Evolutionary conservation across 2,329 filamentous ascomycete genomes (phyloP).

Genomic region (Cercospora zeae-maydis): DNA sequence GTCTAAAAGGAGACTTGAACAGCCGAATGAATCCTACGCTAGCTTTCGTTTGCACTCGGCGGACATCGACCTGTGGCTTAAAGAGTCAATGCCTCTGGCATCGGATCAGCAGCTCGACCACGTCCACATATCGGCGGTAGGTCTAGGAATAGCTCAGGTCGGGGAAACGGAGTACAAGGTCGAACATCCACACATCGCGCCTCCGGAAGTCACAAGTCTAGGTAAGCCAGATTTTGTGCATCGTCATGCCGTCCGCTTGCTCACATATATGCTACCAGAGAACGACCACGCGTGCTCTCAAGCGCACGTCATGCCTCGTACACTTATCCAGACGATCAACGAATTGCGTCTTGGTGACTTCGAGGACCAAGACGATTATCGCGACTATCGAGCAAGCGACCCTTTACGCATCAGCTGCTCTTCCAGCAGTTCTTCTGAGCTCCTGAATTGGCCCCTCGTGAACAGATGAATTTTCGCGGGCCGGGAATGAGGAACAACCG

Average conservation of each 20-base stretch:
- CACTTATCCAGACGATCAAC: not conserved
- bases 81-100: constrained; percentile 6
- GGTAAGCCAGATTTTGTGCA: not conserved
- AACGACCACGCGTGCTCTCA: not conserved
- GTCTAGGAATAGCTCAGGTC: not conserved
- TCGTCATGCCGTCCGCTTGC: not conserved
- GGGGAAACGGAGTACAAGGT: not conserved
- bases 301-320: not conserved
- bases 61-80: constrained; percentile 6
- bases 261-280: not conserved
- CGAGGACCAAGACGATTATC: not conserved
- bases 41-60: constrained; percentile 3
- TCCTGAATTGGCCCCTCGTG: constrained; percentile 7
- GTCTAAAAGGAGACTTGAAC: not conserved
- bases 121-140: not conserved
- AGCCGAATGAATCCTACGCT: not conserved
- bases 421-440: not conserved
- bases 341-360: not conserved
- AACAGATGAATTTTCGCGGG: not conserved
- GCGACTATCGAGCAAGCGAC: constrained; percentile 2
- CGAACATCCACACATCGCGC: not conserved
- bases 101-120: not conserved
- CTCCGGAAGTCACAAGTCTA: not conserved
- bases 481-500: not conserved
- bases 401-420: not conserved